A percentile compares a stretch with the other conserved stretches of the same genome.
phyloP scores from a whole-genome alignment of 306 rosid genomes.

The Inga laurina region DNA sequence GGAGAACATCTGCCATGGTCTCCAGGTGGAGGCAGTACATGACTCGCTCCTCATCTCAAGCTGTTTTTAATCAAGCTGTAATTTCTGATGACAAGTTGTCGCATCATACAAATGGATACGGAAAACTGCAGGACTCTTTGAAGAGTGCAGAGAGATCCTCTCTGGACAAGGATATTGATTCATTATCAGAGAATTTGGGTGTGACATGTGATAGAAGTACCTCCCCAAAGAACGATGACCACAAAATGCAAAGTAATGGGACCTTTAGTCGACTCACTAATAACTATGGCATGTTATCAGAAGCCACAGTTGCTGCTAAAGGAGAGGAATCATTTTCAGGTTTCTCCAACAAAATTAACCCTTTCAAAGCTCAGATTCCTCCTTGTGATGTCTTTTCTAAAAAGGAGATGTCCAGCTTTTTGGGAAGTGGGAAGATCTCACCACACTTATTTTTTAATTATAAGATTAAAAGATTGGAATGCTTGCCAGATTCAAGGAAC shows the following conservation, averaged over 20 bases:
- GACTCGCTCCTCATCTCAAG: conserved; percentile 52
- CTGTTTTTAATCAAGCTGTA: conserved; percentile 44
- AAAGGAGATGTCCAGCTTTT: conserved; percentile 72
- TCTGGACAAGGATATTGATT: conserved; percentile 38
- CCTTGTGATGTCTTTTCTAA: conserved; percentile 71
- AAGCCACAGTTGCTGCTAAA: conserved; percentile 42
- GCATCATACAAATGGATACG: conserved; percentile 37
- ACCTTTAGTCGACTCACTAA: conserved; percentile 35
- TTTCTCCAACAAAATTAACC: conserved; percentile 53
- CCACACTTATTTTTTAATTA: conserved; percentile 54
- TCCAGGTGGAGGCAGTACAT: conserved; percentile 90
- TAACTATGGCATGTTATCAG: conserved; percentile 38
- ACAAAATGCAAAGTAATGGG: conserved; percentile 37
- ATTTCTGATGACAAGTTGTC: conserved; percentile 40
- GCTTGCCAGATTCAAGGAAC: conserved; percentile 44
- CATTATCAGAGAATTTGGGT: conserved; percentile 39
- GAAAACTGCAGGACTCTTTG: conserved; percentile 42
- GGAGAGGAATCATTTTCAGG: conserved; percentile 41
- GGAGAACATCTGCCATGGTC: conserved; percentile 93
- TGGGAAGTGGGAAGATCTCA: conserved; percentile 56
- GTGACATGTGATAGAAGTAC: conserved; percentile 22
- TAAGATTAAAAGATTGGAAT: conserved; percentile 51
- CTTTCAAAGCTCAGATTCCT: conserved; percentile 85
- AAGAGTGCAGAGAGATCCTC: conserved; percentile 35
- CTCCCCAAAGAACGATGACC: conserved; percentile 33